phyloP scores from a whole-genome alignment of 108 stramenopile species.

The Nitzschia inconspicua region DNA sequence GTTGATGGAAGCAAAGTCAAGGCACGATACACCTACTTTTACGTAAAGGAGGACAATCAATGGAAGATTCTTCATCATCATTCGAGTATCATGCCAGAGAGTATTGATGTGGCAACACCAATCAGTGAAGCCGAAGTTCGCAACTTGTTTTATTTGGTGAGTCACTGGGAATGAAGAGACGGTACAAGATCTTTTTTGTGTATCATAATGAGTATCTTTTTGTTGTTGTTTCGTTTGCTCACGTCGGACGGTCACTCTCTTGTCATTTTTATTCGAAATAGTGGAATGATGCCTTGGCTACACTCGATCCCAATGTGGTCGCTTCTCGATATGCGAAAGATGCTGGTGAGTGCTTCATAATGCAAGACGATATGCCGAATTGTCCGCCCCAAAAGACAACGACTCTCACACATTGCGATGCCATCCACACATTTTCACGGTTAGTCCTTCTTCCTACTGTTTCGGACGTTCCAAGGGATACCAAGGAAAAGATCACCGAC shows the following conservation, averaged over 20 bases:
- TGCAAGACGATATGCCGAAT: too few relatives aligned
- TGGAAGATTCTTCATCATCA: constrained; percentile 59
- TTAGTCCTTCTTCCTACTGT: constrained; percentile 55
- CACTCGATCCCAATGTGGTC: constrained; percentile 36
- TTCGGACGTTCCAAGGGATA: constrained; percentile 27
- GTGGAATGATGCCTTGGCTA: constrained; percentile 59
- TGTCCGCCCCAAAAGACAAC: too few relatives aligned
- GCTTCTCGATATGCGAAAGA: constrained; percentile 41
- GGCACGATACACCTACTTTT: constrained; percentile 43
- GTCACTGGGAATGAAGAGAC: too few relatives aligned
- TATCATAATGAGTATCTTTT: too few relatives aligned
- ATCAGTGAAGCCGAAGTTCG: constrained; percentile 42
- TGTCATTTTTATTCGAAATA: too few relatives aligned
- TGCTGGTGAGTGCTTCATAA: constrained; percentile 34
- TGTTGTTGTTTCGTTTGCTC: too few relatives aligned
- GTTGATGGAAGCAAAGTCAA: constrained; percentile 37
- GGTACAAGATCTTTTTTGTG: too few relatives aligned
- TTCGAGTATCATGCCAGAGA: constrained; percentile 31
- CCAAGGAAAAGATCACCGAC: constrained; percentile 27
- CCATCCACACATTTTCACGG: too few relatives aligned
- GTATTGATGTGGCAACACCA: constrained; percentile 15
- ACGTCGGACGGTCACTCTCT: too few relatives aligned
- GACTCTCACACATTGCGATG: too few relatives aligned
- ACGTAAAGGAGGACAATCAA: constrained; percentile 39
- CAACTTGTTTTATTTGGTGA: constrained; percentile 38